These are phyloP conservation scores for Hypoxylon sp. DNA, from an alignment of 2,329 filamentous ascomycete species.

Conservation along the genomic window DNA sequence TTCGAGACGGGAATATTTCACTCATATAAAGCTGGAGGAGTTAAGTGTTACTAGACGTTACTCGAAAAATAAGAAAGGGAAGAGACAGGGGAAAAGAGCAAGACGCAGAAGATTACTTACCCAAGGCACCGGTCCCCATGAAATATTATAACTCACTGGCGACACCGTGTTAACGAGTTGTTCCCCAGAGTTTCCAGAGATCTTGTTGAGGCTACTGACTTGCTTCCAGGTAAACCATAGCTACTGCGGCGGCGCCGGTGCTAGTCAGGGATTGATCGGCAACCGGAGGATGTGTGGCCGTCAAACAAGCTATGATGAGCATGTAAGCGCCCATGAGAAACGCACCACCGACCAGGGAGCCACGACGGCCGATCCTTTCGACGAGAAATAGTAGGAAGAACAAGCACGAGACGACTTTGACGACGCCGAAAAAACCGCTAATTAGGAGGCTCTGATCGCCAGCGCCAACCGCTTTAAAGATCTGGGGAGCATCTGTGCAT, in stretches of 20 bases:
- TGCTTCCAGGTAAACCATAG: constrained; percentile 67
- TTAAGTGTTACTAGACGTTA: neutral
- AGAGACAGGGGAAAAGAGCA: neutral
- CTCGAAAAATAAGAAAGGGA: neutral
- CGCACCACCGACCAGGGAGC: constrained; percentile 64
- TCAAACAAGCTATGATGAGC: constrained; percentile 66
- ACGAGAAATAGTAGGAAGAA: constrained; percentile 65
- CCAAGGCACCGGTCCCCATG: constrained; percentile 68
- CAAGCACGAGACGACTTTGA: constrained; percentile 64
- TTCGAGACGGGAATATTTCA: constrained; percentile 66
- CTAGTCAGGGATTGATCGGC: constrained; percentile 52
- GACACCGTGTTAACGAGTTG: constrained; percentile 55
- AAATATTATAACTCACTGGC: constrained; percentile 65
- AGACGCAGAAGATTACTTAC: constrained; percentile 37
- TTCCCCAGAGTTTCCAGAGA: neutral
- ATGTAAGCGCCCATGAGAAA: constrained; percentile 67
- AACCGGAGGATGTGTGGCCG: constrained; percentile 60
- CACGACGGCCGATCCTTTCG: constrained; percentile 64
- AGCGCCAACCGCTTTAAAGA: constrained; percentile 65
- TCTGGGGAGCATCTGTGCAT: constrained; percentile 61
- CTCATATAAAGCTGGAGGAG: constrained; percentile 59
- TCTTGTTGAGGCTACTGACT: constrained; percentile 34
- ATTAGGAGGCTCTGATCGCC: constrained; percentile 63
- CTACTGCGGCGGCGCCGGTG: constrained; percentile 63
- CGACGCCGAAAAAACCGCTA: constrained; percentile 67